Conservation (phyloP, 768 basidiomycete genomes). For the Arthromyces matolae region DNA sequence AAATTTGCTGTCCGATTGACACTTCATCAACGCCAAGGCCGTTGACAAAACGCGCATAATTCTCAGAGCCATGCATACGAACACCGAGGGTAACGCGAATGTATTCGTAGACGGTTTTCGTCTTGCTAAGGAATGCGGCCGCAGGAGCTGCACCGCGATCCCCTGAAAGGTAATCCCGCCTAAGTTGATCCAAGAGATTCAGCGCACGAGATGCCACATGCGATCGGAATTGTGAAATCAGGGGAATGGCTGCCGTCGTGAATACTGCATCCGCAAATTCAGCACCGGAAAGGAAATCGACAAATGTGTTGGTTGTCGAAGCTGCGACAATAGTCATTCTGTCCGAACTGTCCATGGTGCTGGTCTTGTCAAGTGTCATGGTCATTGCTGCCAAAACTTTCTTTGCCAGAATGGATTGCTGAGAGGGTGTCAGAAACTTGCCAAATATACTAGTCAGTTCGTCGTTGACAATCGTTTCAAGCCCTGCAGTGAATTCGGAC, state of each 20-base stretch:
- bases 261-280: conserved; percentile 29
- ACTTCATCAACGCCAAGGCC: conserved; percentile 46
- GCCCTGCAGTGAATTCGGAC: conserved; percentile 47
- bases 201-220: conserved; percentile 45
- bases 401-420: conserved; percentile 28
- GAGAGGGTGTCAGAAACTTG: conserved; percentile 26
- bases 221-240: conserved; percentile 49
- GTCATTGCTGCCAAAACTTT: conserved; percentile 41
- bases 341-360: conserved; percentile 63
- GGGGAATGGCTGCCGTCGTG: conserved; percentile 21
- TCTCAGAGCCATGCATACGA: conserved; percentile 75
- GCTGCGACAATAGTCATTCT: conserved; percentile 63
- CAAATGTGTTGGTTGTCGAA: conserved; percentile 48
- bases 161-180: conserved; percentile 56
- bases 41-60: conserved; percentile 42
- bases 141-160: conserved; percentile 62
- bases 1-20: conserved; percentile 71
- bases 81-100: conserved; percentile 63
- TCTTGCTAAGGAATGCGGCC: conserved; percentile 55
- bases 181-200: conserved; percentile 42
- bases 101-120: conserved; percentile 65
- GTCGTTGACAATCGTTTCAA: conserved; percentile 45
- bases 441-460: conserved; percentile 46
- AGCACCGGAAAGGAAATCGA: conserved; percentile 41
- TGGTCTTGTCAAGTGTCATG: conserved; percentile 60